phyloP scores from a whole-genome alignment of 1,284 basidiomycete genomes.

The Golubevia pallescens region DNA sequence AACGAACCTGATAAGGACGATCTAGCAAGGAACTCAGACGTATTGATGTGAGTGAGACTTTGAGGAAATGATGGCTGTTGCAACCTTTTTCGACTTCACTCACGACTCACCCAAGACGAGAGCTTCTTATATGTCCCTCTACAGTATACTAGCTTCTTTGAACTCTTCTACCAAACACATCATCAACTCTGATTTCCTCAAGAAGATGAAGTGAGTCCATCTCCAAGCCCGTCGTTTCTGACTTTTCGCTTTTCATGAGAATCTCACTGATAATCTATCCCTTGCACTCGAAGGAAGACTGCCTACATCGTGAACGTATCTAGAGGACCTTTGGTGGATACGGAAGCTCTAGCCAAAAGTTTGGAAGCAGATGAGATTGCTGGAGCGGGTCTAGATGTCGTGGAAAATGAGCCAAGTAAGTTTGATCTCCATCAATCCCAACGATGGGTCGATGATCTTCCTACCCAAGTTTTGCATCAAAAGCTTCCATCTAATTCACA shows the following conservation, averaged over 20 bases:
- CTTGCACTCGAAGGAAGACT: slow-evolving; percentile 11
- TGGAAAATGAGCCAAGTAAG: slow-evolving; percentile 50
- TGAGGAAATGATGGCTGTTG: no score
- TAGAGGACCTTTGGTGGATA: slow-evolving; percentile 46
- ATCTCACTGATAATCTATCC: background rate
- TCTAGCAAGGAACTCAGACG: slow-evolving; percentile 28
- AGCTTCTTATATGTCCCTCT: no score
- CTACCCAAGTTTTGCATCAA: no score
- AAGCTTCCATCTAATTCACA: no score
- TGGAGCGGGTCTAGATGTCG: slow-evolving; percentile 55
- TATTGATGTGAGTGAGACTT: slow-evolving; percentile 25
- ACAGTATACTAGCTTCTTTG: slow-evolving; percentile 33
- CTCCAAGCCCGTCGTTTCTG: slow-evolving; percentile 3
- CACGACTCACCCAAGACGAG: no score
- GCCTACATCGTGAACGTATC: slow-evolving; percentile 48
- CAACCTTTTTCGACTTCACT: no score
- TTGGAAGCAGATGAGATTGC: slow-evolving; percentile 33
- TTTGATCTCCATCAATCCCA: no score
- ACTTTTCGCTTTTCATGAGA: background rate
- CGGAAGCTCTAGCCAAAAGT: slow-evolving; percentile 37
- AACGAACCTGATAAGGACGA: slow-evolving; percentile 31
- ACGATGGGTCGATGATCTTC: no score
- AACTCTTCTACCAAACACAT: slow-evolving; percentile 40
- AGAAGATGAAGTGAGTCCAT: slow-evolving; percentile 38
- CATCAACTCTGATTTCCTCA: slow-evolving; percentile 28